Conservation (phyloP, 148 eudicot species). For the Rhododendron williamsianum region DNA sequence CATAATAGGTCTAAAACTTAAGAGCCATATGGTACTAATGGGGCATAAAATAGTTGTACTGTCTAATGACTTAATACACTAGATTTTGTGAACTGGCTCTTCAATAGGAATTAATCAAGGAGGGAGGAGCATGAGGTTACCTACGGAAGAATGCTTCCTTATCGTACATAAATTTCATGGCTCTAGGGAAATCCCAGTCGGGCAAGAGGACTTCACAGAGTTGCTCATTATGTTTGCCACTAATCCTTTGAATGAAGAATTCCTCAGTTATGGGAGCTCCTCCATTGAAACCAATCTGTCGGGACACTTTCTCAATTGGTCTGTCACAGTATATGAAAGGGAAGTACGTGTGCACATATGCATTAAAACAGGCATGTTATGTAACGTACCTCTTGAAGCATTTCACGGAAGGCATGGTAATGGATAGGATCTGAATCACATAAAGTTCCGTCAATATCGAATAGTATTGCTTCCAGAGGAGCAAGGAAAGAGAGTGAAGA, state of each 20-base stretch:
- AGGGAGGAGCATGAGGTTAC: slow-evolving; percentile 24
- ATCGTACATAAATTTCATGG: slow-evolving; percentile 57
- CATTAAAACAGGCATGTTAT: neutral
- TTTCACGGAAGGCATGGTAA: slow-evolving; percentile 61
- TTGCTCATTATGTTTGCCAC: slow-evolving; percentile 83
- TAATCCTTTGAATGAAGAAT: slow-evolving; percentile 63
- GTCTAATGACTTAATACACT: neutral
- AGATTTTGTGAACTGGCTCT: neutral
- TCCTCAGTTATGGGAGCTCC: slow-evolving; percentile 78
- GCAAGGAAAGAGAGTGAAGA: slow-evolving; percentile 49
- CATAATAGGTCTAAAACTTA: neutral
- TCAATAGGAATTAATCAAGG: neutral
- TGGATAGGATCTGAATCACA: slow-evolving; percentile 96
- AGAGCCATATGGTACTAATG: neutral
- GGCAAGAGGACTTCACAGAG: slow-evolving; percentile 70
- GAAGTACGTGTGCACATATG: neutral
- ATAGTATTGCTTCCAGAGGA: slow-evolving; percentile 78
- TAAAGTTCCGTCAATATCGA: slow-evolving; percentile 87
- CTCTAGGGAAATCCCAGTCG: slow-evolving; percentile 54
- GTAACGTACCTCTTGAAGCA: slow-evolving; percentile 66
- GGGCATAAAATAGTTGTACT: neutral
- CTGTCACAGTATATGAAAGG: neutral
- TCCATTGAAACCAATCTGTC: slow-evolving; percentile 79
- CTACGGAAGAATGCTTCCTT: slow-evolving; percentile 81
- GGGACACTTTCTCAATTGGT: neutral